Evolutionary conservation across 306 rosid genomes (phyloP).

Genomic region (Quercus cerris): DNA sequence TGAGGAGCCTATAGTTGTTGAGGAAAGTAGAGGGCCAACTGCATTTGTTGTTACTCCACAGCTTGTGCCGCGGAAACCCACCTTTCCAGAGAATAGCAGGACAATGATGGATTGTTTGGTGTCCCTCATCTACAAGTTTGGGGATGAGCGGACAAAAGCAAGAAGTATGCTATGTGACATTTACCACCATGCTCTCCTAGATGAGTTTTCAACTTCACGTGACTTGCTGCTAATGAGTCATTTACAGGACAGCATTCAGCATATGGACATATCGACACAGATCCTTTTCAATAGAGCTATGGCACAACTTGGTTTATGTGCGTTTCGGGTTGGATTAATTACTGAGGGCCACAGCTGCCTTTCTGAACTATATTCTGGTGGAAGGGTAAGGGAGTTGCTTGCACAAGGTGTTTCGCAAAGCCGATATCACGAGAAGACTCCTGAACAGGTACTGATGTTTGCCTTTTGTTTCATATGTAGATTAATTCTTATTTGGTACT

Average conservation of each 20-base stretch:
- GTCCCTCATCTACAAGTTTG: conserved; percentile 72
- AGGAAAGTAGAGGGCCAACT: conserved; percentile 65
- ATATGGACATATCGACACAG: conserved; percentile 91
- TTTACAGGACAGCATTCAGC: conserved; percentile 84
- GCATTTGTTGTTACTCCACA: conserved; percentile 76
- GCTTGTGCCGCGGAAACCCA: conserved; percentile 75
- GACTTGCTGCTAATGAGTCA: conserved; percentile 97
- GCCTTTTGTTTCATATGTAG: not conserved
- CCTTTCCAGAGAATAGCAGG: conserved; percentile 79
- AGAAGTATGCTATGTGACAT: conserved; percentile 97
- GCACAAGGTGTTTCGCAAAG: conserved; percentile 96
- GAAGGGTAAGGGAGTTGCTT: conserved; percentile 93
- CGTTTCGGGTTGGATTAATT: conserved; percentile 74
- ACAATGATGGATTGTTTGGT: conserved; percentile 78
- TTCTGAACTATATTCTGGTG: conserved; percentile 91
- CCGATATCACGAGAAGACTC: conserved; percentile 94
- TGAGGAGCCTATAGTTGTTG: conserved; percentile 52
- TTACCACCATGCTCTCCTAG: conserved; percentile 85
- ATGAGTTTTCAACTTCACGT: conserved; percentile 79
- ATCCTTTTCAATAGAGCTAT: conserved; percentile 92
- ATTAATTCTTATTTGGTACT: not conserved
- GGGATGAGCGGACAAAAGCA: conserved; percentile 94
- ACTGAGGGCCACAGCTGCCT: conserved; percentile 87
- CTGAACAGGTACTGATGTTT: conserved; percentile 72
- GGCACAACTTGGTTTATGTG: conserved; percentile 93